Conservation (phyloP, 2,329 filamentous ascomycete genomes). For the Lachnellula arida region DNA sequence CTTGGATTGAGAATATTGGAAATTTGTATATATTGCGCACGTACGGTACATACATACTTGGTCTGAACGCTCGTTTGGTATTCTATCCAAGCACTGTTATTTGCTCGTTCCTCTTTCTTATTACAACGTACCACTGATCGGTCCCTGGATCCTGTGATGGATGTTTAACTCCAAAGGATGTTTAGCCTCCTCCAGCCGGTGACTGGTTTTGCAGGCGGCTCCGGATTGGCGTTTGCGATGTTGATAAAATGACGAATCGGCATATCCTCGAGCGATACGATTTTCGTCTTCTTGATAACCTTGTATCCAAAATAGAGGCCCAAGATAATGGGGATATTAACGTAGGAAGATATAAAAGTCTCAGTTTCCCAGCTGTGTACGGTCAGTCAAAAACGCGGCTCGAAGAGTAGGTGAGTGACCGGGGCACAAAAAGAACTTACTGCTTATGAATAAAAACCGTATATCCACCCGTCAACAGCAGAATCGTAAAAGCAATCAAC, state of each 20-base stretch:
- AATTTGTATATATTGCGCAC: neutral
- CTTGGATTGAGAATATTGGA: neutral
- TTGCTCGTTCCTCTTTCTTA: neutral
- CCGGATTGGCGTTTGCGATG: conserved; percentile 29
- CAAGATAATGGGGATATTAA: conserved; percentile 59
- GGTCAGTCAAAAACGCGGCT: neutral
- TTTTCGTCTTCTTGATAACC: conserved; percentile 45
- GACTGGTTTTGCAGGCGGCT: conserved; percentile 12
- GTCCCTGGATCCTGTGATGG: neutral
- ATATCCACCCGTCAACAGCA: conserved; percentile 60
- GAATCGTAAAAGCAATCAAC: conserved; percentile 46
- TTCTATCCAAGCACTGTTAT: neutral
- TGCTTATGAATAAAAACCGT: conserved; percentile 55
- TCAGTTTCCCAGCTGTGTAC: conserved; percentile 46
- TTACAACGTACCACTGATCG: neutral
- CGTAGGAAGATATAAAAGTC: conserved; percentile 58
- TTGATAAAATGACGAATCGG: conserved; percentile 37
- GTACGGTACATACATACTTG: neutral
- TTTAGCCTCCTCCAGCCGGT: conserved; percentile 23
- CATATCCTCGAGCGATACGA: conserved; percentile 34
- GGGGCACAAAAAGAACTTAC: conserved; percentile 8
- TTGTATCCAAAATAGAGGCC: conserved; percentile 48
- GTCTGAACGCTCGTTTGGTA: neutral
- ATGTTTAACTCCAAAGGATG: conserved; percentile 22
- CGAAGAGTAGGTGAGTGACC: neutral